Evolutionary conservation across 2,329 filamentous ascomycete species (phyloP).

Genomic region (Microcera coccophila): DNA sequence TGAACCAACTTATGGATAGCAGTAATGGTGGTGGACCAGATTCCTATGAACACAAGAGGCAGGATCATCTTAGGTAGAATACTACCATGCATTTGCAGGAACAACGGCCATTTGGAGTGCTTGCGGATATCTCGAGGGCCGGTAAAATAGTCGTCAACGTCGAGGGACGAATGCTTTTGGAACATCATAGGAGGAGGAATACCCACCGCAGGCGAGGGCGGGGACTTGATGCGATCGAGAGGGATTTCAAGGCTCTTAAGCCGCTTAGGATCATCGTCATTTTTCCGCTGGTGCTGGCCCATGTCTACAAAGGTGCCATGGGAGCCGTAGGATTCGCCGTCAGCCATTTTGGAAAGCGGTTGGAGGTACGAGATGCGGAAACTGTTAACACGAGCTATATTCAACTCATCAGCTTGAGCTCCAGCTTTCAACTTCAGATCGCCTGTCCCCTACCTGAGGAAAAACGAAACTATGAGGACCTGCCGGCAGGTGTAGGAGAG

Average conservation of each 20-base stretch:
- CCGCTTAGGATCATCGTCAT: slow-evolving; percentile 18
- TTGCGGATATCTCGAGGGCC: slow-evolving; percentile 66
- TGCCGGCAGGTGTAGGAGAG: too few relatives aligned
- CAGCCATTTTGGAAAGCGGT: too few relatives aligned
- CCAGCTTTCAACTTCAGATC: too few relatives aligned
- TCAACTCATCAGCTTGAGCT: too few relatives aligned
- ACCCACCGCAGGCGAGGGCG: slow-evolving; percentile 26
- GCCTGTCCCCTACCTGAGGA: too few relatives aligned
- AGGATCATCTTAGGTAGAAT: slow-evolving; percentile 71
- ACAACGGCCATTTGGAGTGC: slow-evolving; percentile 73
- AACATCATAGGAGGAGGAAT: slow-evolving; percentile 29
- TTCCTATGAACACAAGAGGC: slow-evolving; percentile 58
- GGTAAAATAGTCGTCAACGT: slow-evolving; percentile 59
- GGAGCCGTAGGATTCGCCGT: too few relatives aligned
- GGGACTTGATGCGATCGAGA: slow-evolving; percentile 29
- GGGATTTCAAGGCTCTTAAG: slow-evolving; percentile 27
- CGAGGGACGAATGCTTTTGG: slow-evolving; percentile 36
- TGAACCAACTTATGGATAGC: slow-evolving; percentile 47
- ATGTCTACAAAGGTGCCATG: too few relatives aligned
- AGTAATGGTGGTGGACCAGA: slow-evolving; percentile 65
- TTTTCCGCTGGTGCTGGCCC: too few relatives aligned
- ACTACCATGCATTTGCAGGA: slow-evolving; percentile 72
- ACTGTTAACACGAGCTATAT: too few relatives aligned
- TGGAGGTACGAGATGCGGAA: too few relatives aligned
- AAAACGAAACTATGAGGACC: too few relatives aligned